Evolutionary conservation across 352 stramenopile genomes (phyloP).

Genomic region (Phytophthora ramorum): DNA sequence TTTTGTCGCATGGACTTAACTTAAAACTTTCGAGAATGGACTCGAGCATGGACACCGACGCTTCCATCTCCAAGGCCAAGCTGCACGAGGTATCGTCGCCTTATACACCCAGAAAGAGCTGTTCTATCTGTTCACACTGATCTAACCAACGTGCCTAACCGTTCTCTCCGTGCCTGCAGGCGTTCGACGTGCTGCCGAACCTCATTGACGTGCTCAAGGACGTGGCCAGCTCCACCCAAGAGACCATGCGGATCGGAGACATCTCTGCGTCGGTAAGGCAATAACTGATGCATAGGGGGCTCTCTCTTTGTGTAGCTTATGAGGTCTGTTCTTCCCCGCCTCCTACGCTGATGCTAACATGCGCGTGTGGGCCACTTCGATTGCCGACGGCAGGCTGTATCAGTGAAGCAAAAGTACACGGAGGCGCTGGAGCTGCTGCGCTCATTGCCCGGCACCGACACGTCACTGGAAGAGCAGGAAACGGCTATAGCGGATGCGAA

Average conservation of each 20-base stretch:
- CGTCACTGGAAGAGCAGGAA: conserved; percentile 82
- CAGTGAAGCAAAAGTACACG: conserved; percentile 80
- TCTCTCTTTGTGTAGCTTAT: neutral
- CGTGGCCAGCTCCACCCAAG: conserved; percentile 77
- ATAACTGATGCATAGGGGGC: neutral
- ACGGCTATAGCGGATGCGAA: conserved; percentile 72
- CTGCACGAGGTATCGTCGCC: conserved; percentile 58
- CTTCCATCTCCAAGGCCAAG: conserved; percentile 68
- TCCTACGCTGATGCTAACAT: neutral
- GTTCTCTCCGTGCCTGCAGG: conserved; percentile 33
- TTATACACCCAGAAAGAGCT: neutral
- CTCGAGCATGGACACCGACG: conserved; percentile 43
- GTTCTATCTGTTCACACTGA: neutral
- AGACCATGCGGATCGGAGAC: conserved; percentile 81
- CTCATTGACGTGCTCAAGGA: conserved; percentile 90
- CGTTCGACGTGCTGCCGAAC: conserved; percentile 82
- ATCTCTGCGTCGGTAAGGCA: conserved; percentile 73
- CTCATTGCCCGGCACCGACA: conserved; percentile 78
- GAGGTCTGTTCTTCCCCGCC: neutral
- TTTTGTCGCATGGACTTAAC: neutral
- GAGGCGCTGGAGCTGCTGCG: conserved; percentile 72
- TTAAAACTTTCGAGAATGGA: no score
- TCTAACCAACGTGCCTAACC: neutral
- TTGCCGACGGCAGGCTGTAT: conserved; percentile 51
- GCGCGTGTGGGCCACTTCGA: neutral